Conservation (phyloP, 352 stramenopile genomes). For the Pythium oligandrum region DNA sequence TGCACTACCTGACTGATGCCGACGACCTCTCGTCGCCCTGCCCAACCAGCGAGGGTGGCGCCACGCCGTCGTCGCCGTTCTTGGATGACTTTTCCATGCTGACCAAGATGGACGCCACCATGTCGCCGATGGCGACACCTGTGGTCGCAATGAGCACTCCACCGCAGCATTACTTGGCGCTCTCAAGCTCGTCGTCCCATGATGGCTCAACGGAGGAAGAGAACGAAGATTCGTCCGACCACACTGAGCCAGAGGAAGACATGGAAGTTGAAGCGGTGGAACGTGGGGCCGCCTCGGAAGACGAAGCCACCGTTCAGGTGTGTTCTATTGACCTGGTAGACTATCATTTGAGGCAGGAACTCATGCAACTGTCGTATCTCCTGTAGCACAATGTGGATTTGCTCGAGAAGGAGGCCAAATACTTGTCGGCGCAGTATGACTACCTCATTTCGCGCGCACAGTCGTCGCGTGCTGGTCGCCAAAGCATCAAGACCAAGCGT, state of each 20-base stretch:
- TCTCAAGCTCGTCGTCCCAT: constrained; percentile 20
- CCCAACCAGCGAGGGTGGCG: constrained; percentile 21
- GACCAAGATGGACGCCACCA: constrained; percentile 32
- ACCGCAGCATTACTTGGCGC: too few species aligned
- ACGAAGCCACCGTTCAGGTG: constrained; percentile 6
- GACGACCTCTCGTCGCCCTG: constrained; percentile 47
- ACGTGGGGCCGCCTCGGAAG: background rate
- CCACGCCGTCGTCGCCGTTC: constrained; percentile 21
- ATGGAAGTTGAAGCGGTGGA: background rate
- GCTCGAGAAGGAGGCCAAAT: constrained; percentile 66
- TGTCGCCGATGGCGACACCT: constrained; percentile 27
- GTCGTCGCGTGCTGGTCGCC: constrained; percentile 8
- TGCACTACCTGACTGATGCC: constrained; percentile 35
- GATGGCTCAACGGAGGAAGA: constrained; percentile 32
- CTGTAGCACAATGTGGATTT: constrained; percentile 48
- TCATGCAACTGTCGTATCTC: background rate
- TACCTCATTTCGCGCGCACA: constrained; percentile 45
- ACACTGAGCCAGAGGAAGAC: constrained; percentile 10
- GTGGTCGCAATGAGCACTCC: constrained; percentile 2
- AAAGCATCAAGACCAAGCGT: constrained; percentile 42
- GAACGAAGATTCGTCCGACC: constrained; percentile 7
- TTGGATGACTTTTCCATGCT: constrained; percentile 21
- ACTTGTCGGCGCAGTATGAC: constrained; percentile 60
- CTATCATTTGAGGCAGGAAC: too few species aligned
- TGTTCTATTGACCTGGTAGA: too few species aligned